Evolutionary conservation across 768 basidiomycete genomes (phyloP).

Genomic region (Suillus subalutaceus): DNA sequence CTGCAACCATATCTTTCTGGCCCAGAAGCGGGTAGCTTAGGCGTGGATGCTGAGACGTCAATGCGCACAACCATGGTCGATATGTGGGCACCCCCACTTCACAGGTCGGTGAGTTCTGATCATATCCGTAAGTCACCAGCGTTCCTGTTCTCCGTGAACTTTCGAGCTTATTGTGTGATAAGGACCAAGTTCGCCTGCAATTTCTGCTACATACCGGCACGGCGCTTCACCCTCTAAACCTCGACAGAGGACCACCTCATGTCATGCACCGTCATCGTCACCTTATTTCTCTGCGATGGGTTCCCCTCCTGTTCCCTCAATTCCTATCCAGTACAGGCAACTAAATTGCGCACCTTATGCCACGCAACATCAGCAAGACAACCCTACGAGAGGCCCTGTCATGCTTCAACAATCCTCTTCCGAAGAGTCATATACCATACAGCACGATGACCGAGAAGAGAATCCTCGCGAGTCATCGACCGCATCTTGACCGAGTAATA

Average conservation of each 20-base stretch:
- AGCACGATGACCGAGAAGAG: neutral
- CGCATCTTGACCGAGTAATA: neutral
- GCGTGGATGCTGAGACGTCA: conserved; percentile 16
- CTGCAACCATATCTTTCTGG: conserved; percentile 26
- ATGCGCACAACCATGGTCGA: conserved; percentile 35
- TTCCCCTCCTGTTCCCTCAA: conserved; percentile 27
- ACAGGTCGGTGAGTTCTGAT: conserved; percentile 14
- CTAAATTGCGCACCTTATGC: neutral
- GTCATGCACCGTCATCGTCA: neutral
- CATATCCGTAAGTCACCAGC: conserved; percentile 12
- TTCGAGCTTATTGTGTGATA: conserved; percentile 5
- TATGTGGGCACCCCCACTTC: conserved; percentile 37
- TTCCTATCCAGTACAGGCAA: conserved; percentile 18
- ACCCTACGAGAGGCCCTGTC: neutral
- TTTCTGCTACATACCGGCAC: neutral
- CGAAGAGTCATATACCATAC: too few relatives aligned
- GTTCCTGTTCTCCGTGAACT: neutral
- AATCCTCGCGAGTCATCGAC: neutral
- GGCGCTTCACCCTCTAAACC: conserved; percentile 5
- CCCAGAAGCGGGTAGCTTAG: conserved; percentile 14
- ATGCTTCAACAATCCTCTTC: too few relatives aligned
- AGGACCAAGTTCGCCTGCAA: conserved; percentile 3
- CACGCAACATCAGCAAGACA: conserved; percentile 10
- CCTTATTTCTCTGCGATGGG: neutral
- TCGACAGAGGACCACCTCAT: conserved; percentile 3